Conservation (phyloP, 495 filamentous ascomycete genomes). For the Penicillium canariense region DNA sequence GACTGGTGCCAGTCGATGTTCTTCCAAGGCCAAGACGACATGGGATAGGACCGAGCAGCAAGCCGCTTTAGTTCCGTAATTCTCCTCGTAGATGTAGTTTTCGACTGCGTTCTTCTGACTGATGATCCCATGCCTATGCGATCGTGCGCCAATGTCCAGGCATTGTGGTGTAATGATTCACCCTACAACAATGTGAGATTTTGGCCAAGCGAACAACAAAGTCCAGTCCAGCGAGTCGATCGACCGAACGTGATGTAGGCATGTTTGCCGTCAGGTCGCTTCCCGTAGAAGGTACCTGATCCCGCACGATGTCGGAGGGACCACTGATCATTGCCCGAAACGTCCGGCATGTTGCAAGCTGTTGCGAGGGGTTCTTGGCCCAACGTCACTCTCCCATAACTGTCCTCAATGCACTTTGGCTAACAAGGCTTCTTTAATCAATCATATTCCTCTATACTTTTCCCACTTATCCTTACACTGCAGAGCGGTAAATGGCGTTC, state of each 20-base stretch:
- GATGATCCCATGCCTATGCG: too few relatives aligned
- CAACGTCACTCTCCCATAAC: background rate
- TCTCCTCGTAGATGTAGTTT: too few relatives aligned
- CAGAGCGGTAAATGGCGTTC: slow-evolving; percentile 30
- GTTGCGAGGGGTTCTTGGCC: background rate
- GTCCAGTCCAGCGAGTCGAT: too few relatives aligned
- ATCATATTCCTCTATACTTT: background rate
- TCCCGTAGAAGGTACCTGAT: too few relatives aligned
- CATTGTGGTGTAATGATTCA: too few relatives aligned
- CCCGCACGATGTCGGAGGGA: slow-evolving; percentile 2
- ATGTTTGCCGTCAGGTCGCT: slow-evolving; percentile 14
- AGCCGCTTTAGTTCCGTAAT: background rate
- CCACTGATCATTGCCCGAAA: slow-evolving; percentile 15
- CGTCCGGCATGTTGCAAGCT: background rate
- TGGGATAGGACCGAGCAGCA: background rate
- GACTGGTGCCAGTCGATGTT: background rate
- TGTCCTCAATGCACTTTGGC: background rate
- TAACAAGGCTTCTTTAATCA: background rate
- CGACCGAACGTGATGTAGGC: background rate
- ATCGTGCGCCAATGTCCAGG: too few relatives aligned
- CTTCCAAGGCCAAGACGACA: background rate
- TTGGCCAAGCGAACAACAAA: too few relatives aligned
- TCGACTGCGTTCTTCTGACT: too few relatives aligned
- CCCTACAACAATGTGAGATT: too few relatives aligned
- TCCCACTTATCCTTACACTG: background rate